Conservation (phyloP, 768 basidiomycete species). For the Pleurotus pulmonarius region DNA sequence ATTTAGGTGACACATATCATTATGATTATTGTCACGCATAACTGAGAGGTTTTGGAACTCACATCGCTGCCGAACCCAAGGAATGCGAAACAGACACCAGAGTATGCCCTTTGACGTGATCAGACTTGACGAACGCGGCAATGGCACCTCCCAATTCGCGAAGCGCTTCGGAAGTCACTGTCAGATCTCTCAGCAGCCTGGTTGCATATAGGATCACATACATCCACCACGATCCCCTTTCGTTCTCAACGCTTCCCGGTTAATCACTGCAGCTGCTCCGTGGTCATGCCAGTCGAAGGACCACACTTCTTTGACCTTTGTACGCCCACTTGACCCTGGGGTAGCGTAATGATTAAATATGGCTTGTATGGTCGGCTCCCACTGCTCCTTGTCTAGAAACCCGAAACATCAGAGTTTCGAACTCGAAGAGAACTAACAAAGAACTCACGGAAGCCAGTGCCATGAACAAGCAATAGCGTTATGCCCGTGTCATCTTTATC, state of each 20-base stretch:
- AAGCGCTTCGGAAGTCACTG: slow-evolving; percentile 20
- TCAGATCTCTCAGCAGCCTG: background rate
- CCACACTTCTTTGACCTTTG: slow-evolving; percentile 40
- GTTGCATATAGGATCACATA: slow-evolving; percentile 17
- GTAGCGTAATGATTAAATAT: slow-evolving; percentile 23
- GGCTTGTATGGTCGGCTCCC: slow-evolving; percentile 42
- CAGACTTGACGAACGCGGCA: slow-evolving; percentile 26
- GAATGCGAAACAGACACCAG: slow-evolving; percentile 40
- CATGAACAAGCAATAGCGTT: background rate
- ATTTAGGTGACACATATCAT: background rate
- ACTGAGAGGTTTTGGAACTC: slow-evolving; percentile 5
- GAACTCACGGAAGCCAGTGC: slow-evolving; percentile 3
- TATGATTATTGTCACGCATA: background rate
- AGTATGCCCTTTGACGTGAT: slow-evolving; percentile 27
- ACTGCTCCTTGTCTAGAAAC: slow-evolving; percentile 48
- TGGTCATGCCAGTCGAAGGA: slow-evolving; percentile 49
- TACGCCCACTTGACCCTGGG: background rate
- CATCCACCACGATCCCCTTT: slow-evolving; percentile 30
- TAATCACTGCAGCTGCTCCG: slow-evolving; percentile 45
- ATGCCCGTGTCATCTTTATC: background rate
- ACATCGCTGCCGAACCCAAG: slow-evolving; percentile 39
- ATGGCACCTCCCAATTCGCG: slow-evolving; percentile 34
- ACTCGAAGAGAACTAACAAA: background rate
- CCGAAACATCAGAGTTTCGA: background rate
- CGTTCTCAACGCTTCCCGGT: slow-evolving; percentile 25